A percentile compares a stretch with the other conserved stretches of the same genome.
These are phyloP conservation scores for Pelargonium cotyledonis DNA, from an alignment of 441 rosid species.

Conservation along the genomic window DNA sequence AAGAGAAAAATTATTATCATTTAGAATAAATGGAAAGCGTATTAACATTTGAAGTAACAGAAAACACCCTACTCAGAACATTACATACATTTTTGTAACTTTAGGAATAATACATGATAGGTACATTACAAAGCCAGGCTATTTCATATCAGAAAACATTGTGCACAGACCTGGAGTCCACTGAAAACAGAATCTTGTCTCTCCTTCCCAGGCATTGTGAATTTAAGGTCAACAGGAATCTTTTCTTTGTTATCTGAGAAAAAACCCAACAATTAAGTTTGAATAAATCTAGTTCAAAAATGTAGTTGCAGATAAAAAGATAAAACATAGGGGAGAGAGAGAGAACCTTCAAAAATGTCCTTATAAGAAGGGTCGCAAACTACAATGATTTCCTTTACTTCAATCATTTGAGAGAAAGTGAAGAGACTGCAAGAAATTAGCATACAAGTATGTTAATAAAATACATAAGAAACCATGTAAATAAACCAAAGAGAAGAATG, in stretches of 20 bases:
- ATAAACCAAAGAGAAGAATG: not conserved
- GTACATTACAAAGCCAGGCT: not conserved
- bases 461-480: not conserved
- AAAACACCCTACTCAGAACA: no score
- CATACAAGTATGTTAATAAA: constrained; percentile 10
- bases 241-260: constrained; percentile 48
- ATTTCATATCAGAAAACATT: constrained; percentile 8
- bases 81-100: not conserved
- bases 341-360: constrained; percentile 77
- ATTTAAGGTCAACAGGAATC: constrained; percentile 54
- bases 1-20: constrained; percentile 7
- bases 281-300: not conserved
- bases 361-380: constrained; percentile 89
- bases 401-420: constrained; percentile 63
- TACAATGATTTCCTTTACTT: constrained; percentile 84
- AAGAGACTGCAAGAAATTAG: constrained; percentile 44
- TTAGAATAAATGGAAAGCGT: not conserved
- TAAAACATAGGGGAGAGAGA: constrained; percentile 11
- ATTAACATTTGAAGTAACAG: not conserved
- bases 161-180: constrained; percentile 67
- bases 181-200: constrained; percentile 88
- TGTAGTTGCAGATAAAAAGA: not conserved
- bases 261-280: constrained; percentile 13
- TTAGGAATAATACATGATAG: not conserved
- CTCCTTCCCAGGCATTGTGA: constrained; percentile 86